phyloP scores from a whole-genome alignment of 2,329 filamentous ascomycete species.

The Aureobasidium mangrovei region DNA sequence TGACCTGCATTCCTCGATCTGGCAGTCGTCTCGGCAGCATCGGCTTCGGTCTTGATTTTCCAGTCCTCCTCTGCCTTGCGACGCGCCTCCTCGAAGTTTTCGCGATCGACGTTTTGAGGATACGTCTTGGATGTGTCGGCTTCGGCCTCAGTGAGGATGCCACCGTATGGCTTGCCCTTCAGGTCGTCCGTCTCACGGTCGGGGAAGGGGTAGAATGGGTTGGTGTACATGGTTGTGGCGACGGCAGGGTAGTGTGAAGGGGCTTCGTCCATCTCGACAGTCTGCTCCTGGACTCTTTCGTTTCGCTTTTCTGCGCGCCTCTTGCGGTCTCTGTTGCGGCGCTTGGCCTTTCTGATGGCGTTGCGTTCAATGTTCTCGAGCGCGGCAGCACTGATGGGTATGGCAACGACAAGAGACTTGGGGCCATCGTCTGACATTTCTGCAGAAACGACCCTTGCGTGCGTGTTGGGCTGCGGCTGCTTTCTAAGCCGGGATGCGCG shows the following conservation, averaged over 20 bases:
- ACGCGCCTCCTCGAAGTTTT: constrained; percentile 81
- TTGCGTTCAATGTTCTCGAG: constrained; percentile 29
- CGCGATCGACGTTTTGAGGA: constrained; percentile 69
- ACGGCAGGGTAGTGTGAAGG: constrained; percentile 49
- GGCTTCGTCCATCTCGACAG: constrained; percentile 29
- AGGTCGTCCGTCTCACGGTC: constrained; percentile 83
- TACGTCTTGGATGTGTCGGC: constrained; percentile 87
- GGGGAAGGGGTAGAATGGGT: constrained; percentile 79
- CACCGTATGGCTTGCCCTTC: constrained; percentile 91
- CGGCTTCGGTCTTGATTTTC: constrained; percentile 61
- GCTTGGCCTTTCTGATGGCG: constrained; percentile 46
- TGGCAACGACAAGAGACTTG: constrained; percentile 46
- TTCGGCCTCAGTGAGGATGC: constrained; percentile 79
- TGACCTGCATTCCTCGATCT: constrained; percentile 64
- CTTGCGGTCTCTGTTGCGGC: constrained; percentile 35
- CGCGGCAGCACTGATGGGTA: constrained; percentile 27
- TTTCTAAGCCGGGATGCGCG: constrained; percentile 42
- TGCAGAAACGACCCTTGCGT: constrained; percentile 29
- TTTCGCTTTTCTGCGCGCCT: constrained; percentile 22
- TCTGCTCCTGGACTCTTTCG: constrained; percentile 24
- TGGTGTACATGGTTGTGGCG: constrained; percentile 56
- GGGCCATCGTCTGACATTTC: constrained; percentile 26
- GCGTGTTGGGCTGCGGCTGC: constrained; percentile 40
- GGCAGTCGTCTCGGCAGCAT: constrained; percentile 34
- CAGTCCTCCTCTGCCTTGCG: constrained; percentile 88